Evolutionary conservation across 257 asterid genomes (phyloP).

Genomic region (Misopates orontium): DNA sequence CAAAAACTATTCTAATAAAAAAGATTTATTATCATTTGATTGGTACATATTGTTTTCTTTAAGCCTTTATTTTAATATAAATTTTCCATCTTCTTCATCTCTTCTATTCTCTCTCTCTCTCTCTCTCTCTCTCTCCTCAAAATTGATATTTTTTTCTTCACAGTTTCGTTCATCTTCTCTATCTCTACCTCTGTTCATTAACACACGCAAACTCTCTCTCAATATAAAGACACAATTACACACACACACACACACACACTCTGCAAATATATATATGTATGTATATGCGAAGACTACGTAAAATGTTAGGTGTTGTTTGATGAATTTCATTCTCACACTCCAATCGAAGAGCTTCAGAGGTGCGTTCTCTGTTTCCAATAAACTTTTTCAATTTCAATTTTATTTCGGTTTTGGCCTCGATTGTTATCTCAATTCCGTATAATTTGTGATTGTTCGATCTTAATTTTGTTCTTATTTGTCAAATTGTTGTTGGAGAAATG

Average conservation of each 20-base stretch:
- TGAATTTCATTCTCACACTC: constrained; percentile 31
- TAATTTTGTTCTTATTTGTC: constrained; percentile 24
- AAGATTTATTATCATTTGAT: too few species aligned
- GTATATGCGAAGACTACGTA: constrained; percentile 22
- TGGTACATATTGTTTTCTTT: too few species aligned
- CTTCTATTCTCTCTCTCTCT: too few species aligned
- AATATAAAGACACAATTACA: not conserved
- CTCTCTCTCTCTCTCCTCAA: constrained; percentile 27
- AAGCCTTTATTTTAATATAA: not conserved
- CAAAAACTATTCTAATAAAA: too few species aligned
- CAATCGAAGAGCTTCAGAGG: constrained; percentile 42
- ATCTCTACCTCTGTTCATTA: constrained; percentile 32
- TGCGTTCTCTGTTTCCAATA: constrained; percentile 24
- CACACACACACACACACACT: constrained; percentile 9
- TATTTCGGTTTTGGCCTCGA: not conserved
- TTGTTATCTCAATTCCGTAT: constrained; percentile 4
- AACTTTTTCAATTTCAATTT: not conserved
- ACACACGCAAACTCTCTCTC: constrained; percentile 17
- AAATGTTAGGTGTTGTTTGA: constrained; percentile 36
- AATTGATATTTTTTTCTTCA: constrained; percentile 23
- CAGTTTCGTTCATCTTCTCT: constrained; percentile 17
- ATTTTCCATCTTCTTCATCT: constrained; percentile 6
- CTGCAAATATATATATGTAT: constrained; percentile 22
- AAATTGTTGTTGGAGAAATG: constrained; percentile 27
- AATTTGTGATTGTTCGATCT: constrained; percentile 17